A percentile compares a stretch with the other conserved stretches of the same genome.
Evolutionary conservation across 441 rosid species (phyloP).

Genomic region (Melastoma candidum): DNA sequence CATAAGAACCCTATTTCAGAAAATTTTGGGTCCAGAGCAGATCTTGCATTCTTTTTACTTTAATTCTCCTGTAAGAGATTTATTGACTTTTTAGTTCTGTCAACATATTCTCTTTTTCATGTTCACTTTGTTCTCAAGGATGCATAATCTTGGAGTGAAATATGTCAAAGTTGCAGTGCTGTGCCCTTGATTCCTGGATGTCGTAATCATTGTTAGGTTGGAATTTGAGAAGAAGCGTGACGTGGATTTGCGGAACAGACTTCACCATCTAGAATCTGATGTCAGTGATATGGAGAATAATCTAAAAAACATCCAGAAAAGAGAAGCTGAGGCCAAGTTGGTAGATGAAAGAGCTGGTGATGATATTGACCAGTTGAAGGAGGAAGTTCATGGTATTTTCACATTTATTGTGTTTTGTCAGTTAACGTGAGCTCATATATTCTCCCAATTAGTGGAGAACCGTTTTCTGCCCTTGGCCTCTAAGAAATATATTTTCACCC

Average conservation of each 20-base stretch:
- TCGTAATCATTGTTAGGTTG: conserved; percentile 37
- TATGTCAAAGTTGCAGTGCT: background rate
- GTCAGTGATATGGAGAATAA: conserved; percentile 58
- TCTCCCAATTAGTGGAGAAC: too few relatives aligned
- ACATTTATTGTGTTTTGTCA: too few relatives aligned
- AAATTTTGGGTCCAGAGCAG: too few relatives aligned
- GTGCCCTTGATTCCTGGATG: conserved; percentile 1
- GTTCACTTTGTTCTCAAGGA: too few relatives aligned
- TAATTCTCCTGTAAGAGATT: too few relatives aligned
- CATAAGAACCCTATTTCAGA: too few relatives aligned
- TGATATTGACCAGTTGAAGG: conserved; percentile 66
- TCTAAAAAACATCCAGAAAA: conserved; percentile 46
- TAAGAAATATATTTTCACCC: too few relatives aligned
- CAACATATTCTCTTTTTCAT: too few relatives aligned
- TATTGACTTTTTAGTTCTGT: too few relatives aligned
- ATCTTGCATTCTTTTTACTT: background rate
- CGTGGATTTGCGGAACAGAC: conserved; percentile 51
- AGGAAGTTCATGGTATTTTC: conserved; percentile 59
- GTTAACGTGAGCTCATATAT: too few relatives aligned
- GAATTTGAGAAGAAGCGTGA: conserved; percentile 95
- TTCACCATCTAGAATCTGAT: conserved; percentile 71
- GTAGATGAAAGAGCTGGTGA: conserved; percentile 47
- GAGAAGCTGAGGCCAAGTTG: conserved; percentile 59
- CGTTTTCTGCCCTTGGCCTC: too few relatives aligned
- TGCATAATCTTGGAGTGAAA: too few relatives aligned